Evolutionary conservation across 2,329 filamentous ascomycete genomes (phyloP), one percentile per base, ranked within the genome.

Genomic region (Stagonosporopsis vannaccii): DNA sequence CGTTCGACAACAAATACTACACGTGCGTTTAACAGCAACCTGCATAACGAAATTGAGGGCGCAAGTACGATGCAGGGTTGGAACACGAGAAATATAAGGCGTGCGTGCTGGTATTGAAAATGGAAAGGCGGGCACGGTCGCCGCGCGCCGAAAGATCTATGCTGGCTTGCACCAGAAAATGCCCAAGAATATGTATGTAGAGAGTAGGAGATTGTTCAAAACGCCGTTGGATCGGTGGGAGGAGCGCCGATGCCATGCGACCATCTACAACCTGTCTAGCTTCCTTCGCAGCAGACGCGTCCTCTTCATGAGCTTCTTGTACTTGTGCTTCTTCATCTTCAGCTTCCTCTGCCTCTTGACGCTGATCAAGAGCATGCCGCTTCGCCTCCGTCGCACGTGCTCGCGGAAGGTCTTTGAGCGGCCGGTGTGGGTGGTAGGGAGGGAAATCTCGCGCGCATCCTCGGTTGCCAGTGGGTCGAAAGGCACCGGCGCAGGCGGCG

Each of bases 311-410:
- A 98, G 83, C 87, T 99, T 99, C 92, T 97, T 98, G 80, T 97
- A 97, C 88, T 99, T 99, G 86, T 98, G 94, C 87, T 98, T 99
- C 90, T 99, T 99, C 93, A 99, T 99, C 87, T 92, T 97, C 73
- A 97, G 81, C 81, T 95, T 96, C 74, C 92, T 84, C 79, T 96
- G 92, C 77, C 95, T 85, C 83, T 89, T 92, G 67, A 97, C 94
- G 73, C 91, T 96, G 74, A 99, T 92, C 62, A 92, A 86, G 59
- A 88, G 80, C 89, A 97, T 93, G 58, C 76, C 69, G 71, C 59
- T 70, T 68, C 69, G 74, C 48, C 50, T 75, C 43, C 56, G 59
- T 33, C 56, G 56, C 30, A 68, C 62, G 17, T 69, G 66, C 41
- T 68, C 56, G 17, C 65, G 63, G 43, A 68, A 68, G 15, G 82